phyloP scores from a whole-genome alignment of 164 flowering plant genomes.

The Paratinospora sagittata region DNA sequence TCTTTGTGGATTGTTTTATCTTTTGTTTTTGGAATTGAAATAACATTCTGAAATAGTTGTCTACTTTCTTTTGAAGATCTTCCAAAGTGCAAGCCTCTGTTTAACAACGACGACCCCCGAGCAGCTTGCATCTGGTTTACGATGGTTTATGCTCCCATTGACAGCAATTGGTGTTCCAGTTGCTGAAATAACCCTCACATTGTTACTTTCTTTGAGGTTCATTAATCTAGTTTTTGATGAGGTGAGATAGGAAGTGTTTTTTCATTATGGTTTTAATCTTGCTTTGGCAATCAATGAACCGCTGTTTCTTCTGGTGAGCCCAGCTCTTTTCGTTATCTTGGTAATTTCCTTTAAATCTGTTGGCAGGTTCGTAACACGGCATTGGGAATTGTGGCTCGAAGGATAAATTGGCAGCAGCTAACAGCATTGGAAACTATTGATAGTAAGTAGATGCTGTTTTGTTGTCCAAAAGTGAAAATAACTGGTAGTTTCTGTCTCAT shows the following conservation, averaged over 20 bases:
- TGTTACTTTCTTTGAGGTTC: slow-evolving; percentile 87
- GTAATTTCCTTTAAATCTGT: not conserved
- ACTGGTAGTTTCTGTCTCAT: not conserved
- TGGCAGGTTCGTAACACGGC: slow-evolving; percentile 89
- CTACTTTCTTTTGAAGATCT: slow-evolving; percentile 48
- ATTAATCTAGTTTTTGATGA: slow-evolving; percentile 89
- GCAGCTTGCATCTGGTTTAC: slow-evolving; percentile 81
- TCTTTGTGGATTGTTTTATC: not conserved
- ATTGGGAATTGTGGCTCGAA: slow-evolving; percentile 83
- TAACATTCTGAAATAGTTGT: slow-evolving; percentile 17
- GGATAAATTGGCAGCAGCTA: slow-evolving; percentile 76
- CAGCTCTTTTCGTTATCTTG: not conserved
- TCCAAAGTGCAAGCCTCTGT: slow-evolving; percentile 97
- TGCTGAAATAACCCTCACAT: slow-evolving; percentile 77
- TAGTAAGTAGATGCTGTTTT: slow-evolving; percentile 36
- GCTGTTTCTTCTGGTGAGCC: not conserved
- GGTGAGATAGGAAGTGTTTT: slow-evolving; percentile 32
- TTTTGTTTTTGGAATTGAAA: slow-evolving; percentile 14
- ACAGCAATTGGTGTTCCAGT: slow-evolving; percentile 66
- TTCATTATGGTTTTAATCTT: not conserved
- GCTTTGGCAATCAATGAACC: not conserved
- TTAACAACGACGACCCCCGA: slow-evolving; percentile 86
- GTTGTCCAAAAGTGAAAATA: not conserved
- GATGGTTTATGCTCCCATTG: slow-evolving; percentile 87
- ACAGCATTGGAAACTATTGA: slow-evolving; percentile 77